These are phyloP conservation scores for Yarrowia bubula DNA, from an alignment of 805 yeast genomes.

Conservation along the genomic window DNA sequence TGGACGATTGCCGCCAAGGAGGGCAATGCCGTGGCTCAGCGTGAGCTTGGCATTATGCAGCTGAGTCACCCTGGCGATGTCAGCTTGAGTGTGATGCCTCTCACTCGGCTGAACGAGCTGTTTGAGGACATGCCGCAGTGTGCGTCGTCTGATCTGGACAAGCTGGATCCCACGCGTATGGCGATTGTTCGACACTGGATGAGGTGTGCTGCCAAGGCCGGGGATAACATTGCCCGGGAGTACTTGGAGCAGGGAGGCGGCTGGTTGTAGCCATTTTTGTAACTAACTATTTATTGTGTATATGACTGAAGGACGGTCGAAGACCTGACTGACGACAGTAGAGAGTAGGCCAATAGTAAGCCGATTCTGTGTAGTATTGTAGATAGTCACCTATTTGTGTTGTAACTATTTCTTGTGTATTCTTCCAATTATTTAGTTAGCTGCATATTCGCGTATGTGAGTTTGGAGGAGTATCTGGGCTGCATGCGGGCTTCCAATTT, in stretches of 20 bases:
- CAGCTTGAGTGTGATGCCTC: constrained; percentile 33
- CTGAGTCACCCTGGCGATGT: constrained; percentile 36
- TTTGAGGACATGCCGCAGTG: constrained; percentile 29
- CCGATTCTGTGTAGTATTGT: too few species aligned
- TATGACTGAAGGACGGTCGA: too few species aligned
- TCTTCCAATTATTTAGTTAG: too few species aligned
- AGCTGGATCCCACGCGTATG: constrained; percentile 37
- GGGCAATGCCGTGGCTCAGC: constrained; percentile 34
- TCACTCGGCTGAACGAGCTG: constrained; percentile 32
- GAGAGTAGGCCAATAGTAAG: too few species aligned
- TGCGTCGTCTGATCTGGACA: constrained; percentile 32
- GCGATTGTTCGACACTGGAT: constrained; percentile 37
- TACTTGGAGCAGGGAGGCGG: constrained; percentile 32
- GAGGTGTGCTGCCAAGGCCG: constrained; percentile 33
- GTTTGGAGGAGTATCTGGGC: too few species aligned
- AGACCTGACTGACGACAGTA: too few species aligned
- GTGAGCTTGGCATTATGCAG: constrained; percentile 36
- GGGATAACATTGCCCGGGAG: constrained; percentile 36
- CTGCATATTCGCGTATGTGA: too few species aligned
- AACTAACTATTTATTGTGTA: constrained; percentile 16
- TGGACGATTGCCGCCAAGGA: constrained; percentile 37
- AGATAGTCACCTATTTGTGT: too few species aligned
- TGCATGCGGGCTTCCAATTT: neutral
- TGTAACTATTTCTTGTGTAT: too few species aligned
- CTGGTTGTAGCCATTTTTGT: neutral